These are phyloP conservation scores for Fusarium napiforme DNA, from an alignment of 2,329 filamentous ascomycete genomes.

Conservation along the genomic window DNA sequence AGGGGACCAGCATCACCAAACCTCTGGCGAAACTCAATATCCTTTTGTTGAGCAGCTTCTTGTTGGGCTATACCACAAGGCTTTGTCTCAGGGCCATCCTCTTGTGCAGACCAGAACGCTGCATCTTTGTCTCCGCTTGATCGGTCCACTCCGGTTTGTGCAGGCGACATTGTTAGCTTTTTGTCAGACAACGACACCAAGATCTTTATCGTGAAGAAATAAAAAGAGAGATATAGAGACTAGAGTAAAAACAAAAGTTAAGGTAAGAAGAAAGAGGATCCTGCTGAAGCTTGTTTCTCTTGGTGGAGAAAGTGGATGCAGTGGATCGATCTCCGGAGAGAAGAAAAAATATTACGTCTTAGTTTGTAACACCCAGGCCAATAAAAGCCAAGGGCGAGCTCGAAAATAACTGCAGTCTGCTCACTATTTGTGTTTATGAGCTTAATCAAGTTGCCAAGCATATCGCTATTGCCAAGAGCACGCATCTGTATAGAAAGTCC, in stretches of 20 bases:
- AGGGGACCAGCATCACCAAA: slow-evolving; percentile 15
- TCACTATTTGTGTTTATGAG: background rate
- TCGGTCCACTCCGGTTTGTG: background rate
- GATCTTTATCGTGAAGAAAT: accelerated
- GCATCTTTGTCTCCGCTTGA: background rate
- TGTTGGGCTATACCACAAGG: background rate
- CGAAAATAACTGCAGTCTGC: background rate
- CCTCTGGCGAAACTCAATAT: background rate
- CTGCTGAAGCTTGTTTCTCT: slow-evolving; percentile 1
- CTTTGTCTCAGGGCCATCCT: background rate
- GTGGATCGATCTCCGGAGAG: background rate
- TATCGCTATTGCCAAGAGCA: background rate
- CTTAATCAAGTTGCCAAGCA: background rate
- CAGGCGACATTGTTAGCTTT: accelerated
- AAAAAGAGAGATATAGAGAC: too few species aligned
- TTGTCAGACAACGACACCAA: accelerated
- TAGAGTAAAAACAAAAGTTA: too few species aligned
- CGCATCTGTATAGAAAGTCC: background rate
- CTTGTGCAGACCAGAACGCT: background rate
- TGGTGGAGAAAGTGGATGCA: too few species aligned
- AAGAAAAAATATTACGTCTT: background rate
- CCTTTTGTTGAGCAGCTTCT: background rate
- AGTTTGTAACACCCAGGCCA: background rate
- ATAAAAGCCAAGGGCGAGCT: background rate
- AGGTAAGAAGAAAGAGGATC: background rate